These are phyloP conservation scores for Aspergillus ochraceus DNA, from an alignment of 2,329 filamentous ascomycete genomes.

Conservation along the genomic window DNA sequence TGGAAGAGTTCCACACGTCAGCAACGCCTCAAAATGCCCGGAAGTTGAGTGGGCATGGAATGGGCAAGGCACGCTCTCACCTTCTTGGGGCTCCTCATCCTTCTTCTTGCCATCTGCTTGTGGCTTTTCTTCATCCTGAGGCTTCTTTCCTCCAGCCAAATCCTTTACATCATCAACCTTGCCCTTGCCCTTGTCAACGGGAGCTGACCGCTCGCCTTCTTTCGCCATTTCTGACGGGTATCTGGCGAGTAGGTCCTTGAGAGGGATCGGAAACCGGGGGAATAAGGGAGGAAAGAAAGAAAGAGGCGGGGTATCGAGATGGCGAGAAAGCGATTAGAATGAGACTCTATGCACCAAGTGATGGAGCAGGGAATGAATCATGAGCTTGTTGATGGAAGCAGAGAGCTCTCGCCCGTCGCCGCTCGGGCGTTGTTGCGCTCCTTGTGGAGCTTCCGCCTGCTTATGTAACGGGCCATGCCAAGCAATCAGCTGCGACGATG, in stretches of 20 bases:
- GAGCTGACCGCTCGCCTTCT: slow-evolving; percentile 81
- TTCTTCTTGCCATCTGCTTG: slow-evolving; percentile 70
- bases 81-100: slow-evolving; percentile 66
- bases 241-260: slow-evolving; percentile 29
- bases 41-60: slow-evolving; percentile 5
- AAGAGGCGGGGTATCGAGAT: slow-evolving; percentile 7
- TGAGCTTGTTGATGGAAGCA: slow-evolving; percentile 29
- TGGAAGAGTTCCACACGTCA: slow-evolving; percentile 44
- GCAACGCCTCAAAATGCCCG: slow-evolving; percentile 37
- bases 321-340: slow-evolving; percentile 15
- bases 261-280: slow-evolving; percentile 6
- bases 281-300: slow-evolving; percentile 4
- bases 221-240: slow-evolving; percentile 72
- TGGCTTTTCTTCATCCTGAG: slow-evolving; percentile 68
- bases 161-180: slow-evolving; percentile 75
- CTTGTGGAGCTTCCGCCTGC: slow-evolving; percentile 25
- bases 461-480: slow-evolving; percentile 25
- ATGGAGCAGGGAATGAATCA: slow-evolving; percentile 20
- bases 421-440: slow-evolving; percentile 26
- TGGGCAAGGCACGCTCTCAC: slow-evolving; percentile 39
- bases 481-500: slow-evolving; percentile 7
- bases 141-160: slow-evolving; percentile 53
- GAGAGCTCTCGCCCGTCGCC: slow-evolving; percentile 25
- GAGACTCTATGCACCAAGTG: slow-evolving; percentile 16
- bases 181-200: slow-evolving; percentile 92